phyloP scores from a whole-genome alignment of 2,329 filamentous ascomycete genomes.

The Periglandula ipomoeae region DNA sequence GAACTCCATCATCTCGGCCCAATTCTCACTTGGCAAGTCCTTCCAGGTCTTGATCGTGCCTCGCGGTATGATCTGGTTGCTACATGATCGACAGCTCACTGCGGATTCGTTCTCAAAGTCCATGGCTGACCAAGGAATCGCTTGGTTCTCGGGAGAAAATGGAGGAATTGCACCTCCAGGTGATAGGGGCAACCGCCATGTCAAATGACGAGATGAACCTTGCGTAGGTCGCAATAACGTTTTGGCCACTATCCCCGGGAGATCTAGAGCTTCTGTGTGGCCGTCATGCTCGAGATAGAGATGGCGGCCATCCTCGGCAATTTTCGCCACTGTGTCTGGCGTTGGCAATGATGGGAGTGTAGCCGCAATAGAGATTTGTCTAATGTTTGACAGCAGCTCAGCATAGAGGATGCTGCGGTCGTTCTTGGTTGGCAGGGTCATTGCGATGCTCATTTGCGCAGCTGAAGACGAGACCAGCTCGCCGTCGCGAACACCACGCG shows the following conservation, averaged over 20 bases:
- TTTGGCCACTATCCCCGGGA: conserved; percentile 33
- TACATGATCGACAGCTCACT: conserved; percentile 35
- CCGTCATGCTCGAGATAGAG: conserved; percentile 41
- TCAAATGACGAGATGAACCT: conserved; percentile 25
- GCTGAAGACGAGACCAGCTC: not conserved
- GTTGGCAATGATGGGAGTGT: conserved; percentile 36
- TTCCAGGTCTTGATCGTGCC: conserved; percentile 58
- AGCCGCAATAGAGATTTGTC: conserved; percentile 51
- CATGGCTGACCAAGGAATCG: conserved; percentile 47
- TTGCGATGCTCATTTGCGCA: not conserved
- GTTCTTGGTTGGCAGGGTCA: not conserved
- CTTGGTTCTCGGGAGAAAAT: conserved; percentile 27
- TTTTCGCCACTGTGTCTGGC: conserved; percentile 30
- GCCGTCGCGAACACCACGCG: not conserved
- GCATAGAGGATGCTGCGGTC: conserved; percentile 43
- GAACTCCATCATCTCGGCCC: conserved; percentile 99
- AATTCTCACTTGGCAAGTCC: conserved; percentile 90
- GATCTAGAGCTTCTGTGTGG: conserved; percentile 21
- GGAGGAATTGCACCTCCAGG: conserved; percentile 13
- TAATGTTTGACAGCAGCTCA: conserved; percentile 56
- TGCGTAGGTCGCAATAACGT: conserved; percentile 29
- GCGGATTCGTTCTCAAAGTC: conserved; percentile 31
- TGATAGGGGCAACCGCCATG: conserved; percentile 45
- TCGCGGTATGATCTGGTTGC: conserved; percentile 25
- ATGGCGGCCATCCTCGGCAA: conserved; percentile 35